Conservation (phyloP, 805 yeast genomes). For the Hanseniaspora meyeri region DNA sequence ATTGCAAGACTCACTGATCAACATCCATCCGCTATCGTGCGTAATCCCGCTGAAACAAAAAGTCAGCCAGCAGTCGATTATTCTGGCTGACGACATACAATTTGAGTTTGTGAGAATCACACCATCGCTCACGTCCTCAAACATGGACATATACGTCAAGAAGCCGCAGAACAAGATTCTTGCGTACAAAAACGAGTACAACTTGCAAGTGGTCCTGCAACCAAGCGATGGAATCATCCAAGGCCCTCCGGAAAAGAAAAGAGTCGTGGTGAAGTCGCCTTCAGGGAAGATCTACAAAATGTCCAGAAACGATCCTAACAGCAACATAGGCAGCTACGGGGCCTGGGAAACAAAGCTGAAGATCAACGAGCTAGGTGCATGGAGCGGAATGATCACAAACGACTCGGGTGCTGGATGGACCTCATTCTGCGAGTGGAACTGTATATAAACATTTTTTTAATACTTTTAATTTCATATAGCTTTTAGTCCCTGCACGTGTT, state of each 20-base stretch:
- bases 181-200: slow-evolving; percentile 44
- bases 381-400: slow-evolving; percentile 72
- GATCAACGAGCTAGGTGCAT: slow-evolving; percentile 61
- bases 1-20: slow-evolving; percentile 41
- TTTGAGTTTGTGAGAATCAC: slow-evolving; percentile 59
- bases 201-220: slow-evolving; percentile 51
- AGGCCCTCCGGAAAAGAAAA: slow-evolving; percentile 25
- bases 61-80: slow-evolving; percentile 30
- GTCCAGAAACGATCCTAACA: slow-evolving; percentile 35
- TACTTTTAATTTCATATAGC: not conserved
- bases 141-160: slow-evolving; percentile 65
- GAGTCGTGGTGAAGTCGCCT: slow-evolving; percentile 67
- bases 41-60: slow-evolving; percentile 64
- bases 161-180: slow-evolving; percentile 72
- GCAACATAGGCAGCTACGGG: slow-evolving; percentile 31
- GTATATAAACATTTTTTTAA: slow-evolving; percentile 25
- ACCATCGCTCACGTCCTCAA: slow-evolving; percentile 57
- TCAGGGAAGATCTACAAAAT: slow-evolving; percentile 63
- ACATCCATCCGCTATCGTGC: slow-evolving; percentile 56
- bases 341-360: slow-evolving; percentile 49
- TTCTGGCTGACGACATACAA: slow-evolving; percentile 33
- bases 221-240: slow-evolving; percentile 39
- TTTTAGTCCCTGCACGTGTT: not conserved
- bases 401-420: slow-evolving; percentile 73
- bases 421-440: slow-evolving; percentile 83